Evolutionary conservation across 2,329 filamentous ascomycete genomes (phyloP).

Genomic region (Ophiocordyceps camponoti-floridani): DNA sequence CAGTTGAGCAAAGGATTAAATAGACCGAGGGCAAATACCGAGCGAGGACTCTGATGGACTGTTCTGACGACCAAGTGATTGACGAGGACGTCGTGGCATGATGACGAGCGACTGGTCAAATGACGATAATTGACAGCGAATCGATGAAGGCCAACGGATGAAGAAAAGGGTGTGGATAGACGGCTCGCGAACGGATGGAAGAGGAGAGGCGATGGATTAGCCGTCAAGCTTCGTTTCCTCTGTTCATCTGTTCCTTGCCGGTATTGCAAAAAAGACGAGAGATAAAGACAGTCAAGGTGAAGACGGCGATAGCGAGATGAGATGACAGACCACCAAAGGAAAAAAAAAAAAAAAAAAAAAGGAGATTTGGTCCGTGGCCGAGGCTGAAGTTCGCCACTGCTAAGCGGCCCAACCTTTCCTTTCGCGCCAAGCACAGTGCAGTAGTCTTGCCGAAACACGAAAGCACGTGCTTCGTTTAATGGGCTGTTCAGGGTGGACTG

Average conservation of each 20-base stretch:
- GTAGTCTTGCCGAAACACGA: constrained; percentile 8
- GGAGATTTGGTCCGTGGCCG: neutral
- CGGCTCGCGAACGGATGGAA: no score
- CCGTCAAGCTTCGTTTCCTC: no score
- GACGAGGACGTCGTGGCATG: neutral
- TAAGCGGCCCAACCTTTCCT: neutral
- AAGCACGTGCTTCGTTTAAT: constrained; percentile 10
- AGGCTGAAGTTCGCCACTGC: constrained; percentile 1
- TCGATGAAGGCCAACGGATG: neutral
- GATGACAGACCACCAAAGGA: neutral
- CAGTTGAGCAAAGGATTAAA: neutral
- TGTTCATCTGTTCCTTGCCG: no score
- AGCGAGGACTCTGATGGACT: neutral
- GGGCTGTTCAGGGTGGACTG: neutral
- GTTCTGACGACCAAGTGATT: neutral
- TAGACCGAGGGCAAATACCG: neutral
- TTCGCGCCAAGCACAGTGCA: neutral
- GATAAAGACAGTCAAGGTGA: neutral
- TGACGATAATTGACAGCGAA: neutral
- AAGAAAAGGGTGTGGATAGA: neutral
- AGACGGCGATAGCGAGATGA: neutral
- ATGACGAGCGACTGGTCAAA: neutral
- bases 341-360: neutral
- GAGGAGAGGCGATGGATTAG: no score
- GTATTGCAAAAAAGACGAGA: neutral